A percentile compares a stretch with the other conserved stretches of the same genome.
Evolutionary conservation across 306 rosid species (phyloP).

Genomic region (Hippophae tibetana): DNA sequence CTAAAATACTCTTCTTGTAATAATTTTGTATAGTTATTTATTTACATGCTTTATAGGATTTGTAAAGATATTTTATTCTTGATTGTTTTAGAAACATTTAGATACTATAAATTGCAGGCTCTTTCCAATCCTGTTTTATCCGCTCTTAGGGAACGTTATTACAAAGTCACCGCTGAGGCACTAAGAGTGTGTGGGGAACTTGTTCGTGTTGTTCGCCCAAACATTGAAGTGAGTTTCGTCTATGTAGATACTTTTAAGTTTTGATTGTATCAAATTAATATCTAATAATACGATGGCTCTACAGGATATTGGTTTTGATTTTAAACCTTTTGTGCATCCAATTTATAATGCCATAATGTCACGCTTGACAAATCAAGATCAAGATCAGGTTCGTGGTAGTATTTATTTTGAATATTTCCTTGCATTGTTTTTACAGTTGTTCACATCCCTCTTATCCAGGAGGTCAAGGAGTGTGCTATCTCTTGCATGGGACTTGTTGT

Average conservation of each 20-base stretch:
- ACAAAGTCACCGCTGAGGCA: constrained; percentile 99
- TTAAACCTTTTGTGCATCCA: constrained; percentile 78
- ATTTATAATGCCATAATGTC: constrained; percentile 90
- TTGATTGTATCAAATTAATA: constrained; percentile 1
- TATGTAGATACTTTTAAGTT: constrained; percentile 4
- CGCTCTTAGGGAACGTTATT: constrained; percentile 96
- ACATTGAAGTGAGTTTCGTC: constrained; percentile 54
- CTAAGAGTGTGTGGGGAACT: constrained; percentile 95
- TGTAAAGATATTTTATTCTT: too few relatives aligned
- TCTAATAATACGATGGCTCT: constrained; percentile 21
- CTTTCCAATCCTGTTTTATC: constrained; percentile 94
- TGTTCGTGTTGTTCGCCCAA: constrained; percentile 85
- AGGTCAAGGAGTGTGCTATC: constrained; percentile 98
- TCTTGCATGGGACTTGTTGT: constrained; percentile 96
- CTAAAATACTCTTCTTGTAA: too few relatives aligned
- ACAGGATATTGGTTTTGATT: constrained; percentile 72
- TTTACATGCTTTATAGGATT: too few relatives aligned
- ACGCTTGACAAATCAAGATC: constrained; percentile 97
- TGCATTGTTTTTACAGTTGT: constrained; percentile 9
- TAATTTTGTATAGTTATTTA: too few relatives aligned
- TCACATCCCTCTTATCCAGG: constrained; percentile 43
- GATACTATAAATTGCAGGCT: constrained; percentile 36
- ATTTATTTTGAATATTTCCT: constrained; percentile 7
- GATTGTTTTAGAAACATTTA: too few relatives aligned
- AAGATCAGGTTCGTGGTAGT: constrained; percentile 76